These are phyloP conservation scores for Aspergillus sp. DNA, from an alignment of 2,329 filamentous ascomycete species.

Conservation along the genomic window DNA sequence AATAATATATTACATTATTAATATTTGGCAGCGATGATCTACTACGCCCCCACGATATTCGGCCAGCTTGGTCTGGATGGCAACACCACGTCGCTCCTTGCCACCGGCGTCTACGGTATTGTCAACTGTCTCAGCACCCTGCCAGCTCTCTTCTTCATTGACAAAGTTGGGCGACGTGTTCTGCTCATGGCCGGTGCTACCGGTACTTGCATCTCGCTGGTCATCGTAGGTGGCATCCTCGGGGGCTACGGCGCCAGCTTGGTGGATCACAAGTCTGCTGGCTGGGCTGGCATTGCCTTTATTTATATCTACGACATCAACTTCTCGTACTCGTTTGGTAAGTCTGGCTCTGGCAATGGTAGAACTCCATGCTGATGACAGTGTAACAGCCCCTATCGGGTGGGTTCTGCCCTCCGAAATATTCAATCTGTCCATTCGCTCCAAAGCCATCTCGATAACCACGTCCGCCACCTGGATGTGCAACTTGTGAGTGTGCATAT, in stretches of 20 bases:
- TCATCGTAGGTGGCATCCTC: constrained; percentile 23
- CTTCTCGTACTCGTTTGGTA: constrained; percentile 40
- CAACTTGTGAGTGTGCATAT: constrained; percentile 30
- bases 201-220: constrained; percentile 36
- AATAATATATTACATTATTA: too few species aligned
- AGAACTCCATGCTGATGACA: neutral
- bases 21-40: constrained; percentile 49
- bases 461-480: constrained; percentile 42
- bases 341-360: neutral
- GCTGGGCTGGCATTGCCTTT: constrained; percentile 39
- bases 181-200: constrained; percentile 38
- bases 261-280: constrained; percentile 29
- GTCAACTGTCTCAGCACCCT: constrained; percentile 38
- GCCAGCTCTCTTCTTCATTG: constrained; percentile 35
- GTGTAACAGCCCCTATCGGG: constrained; percentile 32
- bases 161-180: constrained; percentile 33
- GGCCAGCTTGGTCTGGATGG: constrained; percentile 42
- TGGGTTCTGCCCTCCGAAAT: constrained; percentile 43
- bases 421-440: constrained; percentile 39
- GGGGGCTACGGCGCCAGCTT: constrained; percentile 32
- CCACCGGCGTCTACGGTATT: constrained; percentile 40
- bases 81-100: constrained; percentile 25
- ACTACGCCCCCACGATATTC: constrained; percentile 52
- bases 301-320: constrained; percentile 41
- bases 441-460: constrained; percentile 40